Evolutionary conservation across 306 rosid species (phyloP), one percentile per base, ranked within the genome.

Genomic region (Herpetospermum pedunculosum): DNA sequence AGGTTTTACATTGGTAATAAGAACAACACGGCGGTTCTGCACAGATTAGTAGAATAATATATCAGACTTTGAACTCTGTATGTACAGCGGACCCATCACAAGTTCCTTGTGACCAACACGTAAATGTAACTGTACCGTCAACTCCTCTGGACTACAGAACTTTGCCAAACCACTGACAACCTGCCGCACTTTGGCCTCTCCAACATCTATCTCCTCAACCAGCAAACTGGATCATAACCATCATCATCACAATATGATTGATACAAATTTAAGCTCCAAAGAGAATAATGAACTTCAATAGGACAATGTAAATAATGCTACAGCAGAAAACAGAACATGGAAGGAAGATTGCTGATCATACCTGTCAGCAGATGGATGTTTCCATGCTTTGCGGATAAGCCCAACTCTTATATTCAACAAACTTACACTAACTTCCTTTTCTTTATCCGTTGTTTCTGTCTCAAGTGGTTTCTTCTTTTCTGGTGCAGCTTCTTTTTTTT

Each of bases 331-430:
- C 49, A 40, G 16, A 14, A 29, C 5, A 11, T 41, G 40, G 16
- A n/a, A 67, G 67, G 54, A 49, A 21, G 70, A 30, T 47, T 80
- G 62, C 62, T 75, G 21, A n/a, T 25, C 74, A 64, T 54, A 94
- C 99, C 97, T 94, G 76, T 94, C 97, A 43, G 99, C 96, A 64
- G 97, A 91, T 38, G 97, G 97, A 88, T 94, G 99, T 84, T 94
- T 94, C 97, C 96, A 87, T 2, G 97, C 99, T 88, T 91, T 94
- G 28, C 87, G 83, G 73, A 94, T 85, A 44, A 88, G 77, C 60
- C 99, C 99, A 74, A 94, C 97, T 78, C 85, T 95, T 80, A 94
- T 86, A 73, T 94, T 91, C 70, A 94, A 91, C 83, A 91, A 83
- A 84, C 97, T 91, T 80, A 91, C 92, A 48, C 97, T 84, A 72